Conservation (phyloP, 1,139 yeast species). For the Yamadazyma membranifaciens region DNA sequence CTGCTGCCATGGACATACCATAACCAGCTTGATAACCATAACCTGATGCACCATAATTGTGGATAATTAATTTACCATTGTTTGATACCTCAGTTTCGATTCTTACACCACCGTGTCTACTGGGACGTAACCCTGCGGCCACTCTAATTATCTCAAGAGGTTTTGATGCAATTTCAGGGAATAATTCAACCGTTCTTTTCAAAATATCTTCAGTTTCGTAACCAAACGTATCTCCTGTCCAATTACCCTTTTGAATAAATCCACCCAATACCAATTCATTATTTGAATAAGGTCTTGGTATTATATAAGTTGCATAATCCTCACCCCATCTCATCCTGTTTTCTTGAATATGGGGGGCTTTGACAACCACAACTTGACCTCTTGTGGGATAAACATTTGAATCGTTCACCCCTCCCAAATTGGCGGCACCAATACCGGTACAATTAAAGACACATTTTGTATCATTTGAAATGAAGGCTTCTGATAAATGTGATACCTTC, state of each 20-base stretch:
- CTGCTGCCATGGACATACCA: conserved; percentile 6
- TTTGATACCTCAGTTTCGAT: conserved; percentile 47
- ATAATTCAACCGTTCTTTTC: conserved; percentile 49
- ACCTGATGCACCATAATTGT: conserved; percentile 50
- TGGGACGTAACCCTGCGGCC: conserved; percentile 69
- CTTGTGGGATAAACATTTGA: conserved; percentile 56
- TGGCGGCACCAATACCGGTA: conserved; percentile 62
- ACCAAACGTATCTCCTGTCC: conserved; percentile 55
- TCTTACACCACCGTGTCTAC: conserved; percentile 66
- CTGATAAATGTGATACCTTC: conserved; percentile 48
- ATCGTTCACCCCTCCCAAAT: conserved; percentile 58
- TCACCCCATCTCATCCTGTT: conserved; percentile 52
- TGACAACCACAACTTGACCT: conserved; percentile 67
- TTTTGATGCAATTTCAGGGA: conserved; percentile 48
- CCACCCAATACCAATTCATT: conserved; percentile 70
- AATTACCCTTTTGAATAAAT: conserved; percentile 54
- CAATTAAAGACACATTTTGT: conserved; percentile 55
- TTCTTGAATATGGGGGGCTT: conserved; percentile 54
- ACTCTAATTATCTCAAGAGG: conserved; percentile 48
- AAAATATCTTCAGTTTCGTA: conserved; percentile 58
- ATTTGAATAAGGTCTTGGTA: conserved; percentile 10
- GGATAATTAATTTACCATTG: conserved; percentile 34
- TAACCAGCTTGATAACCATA: conserved; percentile 25
- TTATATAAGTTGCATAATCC: conserved; percentile 59
- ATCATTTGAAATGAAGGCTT: conserved; percentile 30